A percentile compares a stretch with the other conserved stretches of the same genome.
These are phyloP conservation scores for Yamadazyma aaseri DNA, from an alignment of 1,139 yeast species.

Conservation along the genomic window DNA sequence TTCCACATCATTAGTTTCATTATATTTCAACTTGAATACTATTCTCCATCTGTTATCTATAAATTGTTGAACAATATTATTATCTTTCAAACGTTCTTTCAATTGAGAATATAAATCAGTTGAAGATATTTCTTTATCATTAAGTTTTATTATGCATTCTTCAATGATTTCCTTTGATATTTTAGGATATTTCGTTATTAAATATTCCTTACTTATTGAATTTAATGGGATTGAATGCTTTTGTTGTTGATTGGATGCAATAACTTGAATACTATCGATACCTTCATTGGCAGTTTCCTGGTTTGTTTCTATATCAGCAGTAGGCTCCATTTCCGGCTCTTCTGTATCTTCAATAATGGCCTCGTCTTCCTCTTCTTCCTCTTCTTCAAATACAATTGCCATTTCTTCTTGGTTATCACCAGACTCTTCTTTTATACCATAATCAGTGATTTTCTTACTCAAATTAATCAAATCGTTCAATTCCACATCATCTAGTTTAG, in stretches of 20 bases:
- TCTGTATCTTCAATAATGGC: slow-evolving; percentile 23
- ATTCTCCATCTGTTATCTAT: slow-evolving; percentile 21
- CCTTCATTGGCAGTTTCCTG: slow-evolving; percentile 10
- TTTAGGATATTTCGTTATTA: slow-evolving; percentile 9
- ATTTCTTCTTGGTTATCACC: slow-evolving; percentile 20
- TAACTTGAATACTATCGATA: slow-evolving; percentile 10
- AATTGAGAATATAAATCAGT: slow-evolving; percentile 52
- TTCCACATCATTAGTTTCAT: slow-evolving; percentile 17
- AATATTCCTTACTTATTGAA: slow-evolving; percentile 24
- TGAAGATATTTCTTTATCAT: slow-evolving; percentile 12
- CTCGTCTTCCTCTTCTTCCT: slow-evolving; percentile 25
- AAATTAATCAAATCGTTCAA: slow-evolving; percentile 56
- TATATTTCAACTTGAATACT: slow-evolving; percentile 51
- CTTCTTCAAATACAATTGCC: slow-evolving; percentile 28
- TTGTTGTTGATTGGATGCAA: slow-evolving; percentile 4
- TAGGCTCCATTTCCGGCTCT: slow-evolving; percentile 22
- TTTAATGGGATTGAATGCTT: slow-evolving; percentile 16
- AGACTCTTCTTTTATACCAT: slow-evolving; percentile 29
- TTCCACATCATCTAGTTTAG: slow-evolving; percentile 39
- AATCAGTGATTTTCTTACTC: slow-evolving; percentile 59
- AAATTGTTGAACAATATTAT: slow-evolving; percentile 23
- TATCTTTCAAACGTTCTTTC: slow-evolving; percentile 40
- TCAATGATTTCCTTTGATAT: background rate
- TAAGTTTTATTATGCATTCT: background rate
- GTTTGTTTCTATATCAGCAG: slow-evolving; percentile 14